phyloP scores from a whole-genome alignment of 1,139 yeast species.

The Hyphopichia pseudoburtonii region DNA sequence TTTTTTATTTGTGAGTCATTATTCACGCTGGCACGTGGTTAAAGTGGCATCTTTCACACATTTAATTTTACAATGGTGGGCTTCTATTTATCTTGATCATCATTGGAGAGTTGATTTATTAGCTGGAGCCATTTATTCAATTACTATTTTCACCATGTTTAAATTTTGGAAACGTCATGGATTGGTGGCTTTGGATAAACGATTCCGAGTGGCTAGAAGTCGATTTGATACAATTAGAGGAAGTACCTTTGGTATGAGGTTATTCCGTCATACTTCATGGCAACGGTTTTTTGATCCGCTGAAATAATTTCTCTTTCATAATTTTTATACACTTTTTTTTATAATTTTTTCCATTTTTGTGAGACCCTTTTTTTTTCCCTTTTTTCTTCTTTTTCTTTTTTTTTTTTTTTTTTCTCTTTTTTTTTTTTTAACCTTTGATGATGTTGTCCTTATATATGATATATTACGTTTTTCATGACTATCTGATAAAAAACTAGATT shows the following conservation, averaged over 20 bases:
- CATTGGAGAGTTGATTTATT: conserved; percentile 18
- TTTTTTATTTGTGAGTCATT: conserved; percentile 15
- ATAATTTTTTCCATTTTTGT: too few relatives aligned
- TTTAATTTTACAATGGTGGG: conserved; percentile 18
- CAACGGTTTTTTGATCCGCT: conserved; percentile 16
- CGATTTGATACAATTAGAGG: conserved; percentile 10
- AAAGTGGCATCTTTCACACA: conserved; percentile 11
- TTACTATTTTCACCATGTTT: conserved; percentile 11
- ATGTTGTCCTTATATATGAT: too few relatives aligned
- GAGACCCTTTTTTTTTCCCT: not conserved
- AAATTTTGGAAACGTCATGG: conserved; percentile 11
- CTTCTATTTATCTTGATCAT: conserved; percentile 16
- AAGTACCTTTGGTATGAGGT: conserved; percentile 16
- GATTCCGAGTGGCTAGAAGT: conserved; percentile 11
- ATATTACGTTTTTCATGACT: too few relatives aligned
- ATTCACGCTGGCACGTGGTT: conserved; percentile 10
- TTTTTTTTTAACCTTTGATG: too few relatives aligned
- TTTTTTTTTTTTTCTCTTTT: too few relatives aligned
- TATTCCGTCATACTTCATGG: conserved; percentile 12
- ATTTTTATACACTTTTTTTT: not conserved
- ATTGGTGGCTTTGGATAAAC: conserved; percentile 10
- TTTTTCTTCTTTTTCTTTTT: too few relatives aligned
- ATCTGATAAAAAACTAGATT: too few relatives aligned
- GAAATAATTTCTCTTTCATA: not conserved
- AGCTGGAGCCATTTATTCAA: conserved; percentile 14